Evolutionary conservation across 441 rosid species (phyloP).

Genomic region (Manihot esculenta): DNA sequence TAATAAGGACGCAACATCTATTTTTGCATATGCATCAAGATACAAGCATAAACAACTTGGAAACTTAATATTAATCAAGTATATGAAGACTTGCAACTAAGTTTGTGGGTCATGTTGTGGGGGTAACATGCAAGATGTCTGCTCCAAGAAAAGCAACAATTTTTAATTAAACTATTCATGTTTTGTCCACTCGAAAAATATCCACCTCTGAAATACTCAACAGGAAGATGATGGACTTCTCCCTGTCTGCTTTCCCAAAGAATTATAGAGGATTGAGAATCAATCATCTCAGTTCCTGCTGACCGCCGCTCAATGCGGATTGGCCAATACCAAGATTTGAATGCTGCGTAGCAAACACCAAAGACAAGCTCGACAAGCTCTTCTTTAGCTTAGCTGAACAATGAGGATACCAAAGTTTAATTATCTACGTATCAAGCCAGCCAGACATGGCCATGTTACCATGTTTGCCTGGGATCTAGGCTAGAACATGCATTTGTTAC

Average conservation of each 20-base stretch:
- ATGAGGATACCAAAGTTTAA: constrained; percentile 1
- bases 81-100: not conserved
- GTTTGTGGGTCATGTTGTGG: not conserved
- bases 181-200: not conserved
- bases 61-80: not conserved
- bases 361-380: not conserved
- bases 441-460: constrained; percentile 59
- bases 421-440: not conserved
- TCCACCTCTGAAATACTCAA: not conserved
- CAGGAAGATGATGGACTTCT: not conserved
- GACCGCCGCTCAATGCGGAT: constrained; percentile 23
- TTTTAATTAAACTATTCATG: not conserved
- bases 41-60: not conserved
- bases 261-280: not conserved
- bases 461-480: constrained; percentile 33
- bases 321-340: constrained; percentile 11
- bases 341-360: constrained; percentile 3
- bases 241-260: not conserved
- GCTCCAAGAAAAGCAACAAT: not conserved
- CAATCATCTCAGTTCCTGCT: constrained; percentile 11
- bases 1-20: not conserved
- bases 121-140: constrained; percentile 3
- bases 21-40: not conserved
- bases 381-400: not conserved
- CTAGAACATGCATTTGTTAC: not conserved